Conservation (phyloP, 2,329 filamentous ascomycete genomes). For the Colletotrichum higginsianum region DNA sequence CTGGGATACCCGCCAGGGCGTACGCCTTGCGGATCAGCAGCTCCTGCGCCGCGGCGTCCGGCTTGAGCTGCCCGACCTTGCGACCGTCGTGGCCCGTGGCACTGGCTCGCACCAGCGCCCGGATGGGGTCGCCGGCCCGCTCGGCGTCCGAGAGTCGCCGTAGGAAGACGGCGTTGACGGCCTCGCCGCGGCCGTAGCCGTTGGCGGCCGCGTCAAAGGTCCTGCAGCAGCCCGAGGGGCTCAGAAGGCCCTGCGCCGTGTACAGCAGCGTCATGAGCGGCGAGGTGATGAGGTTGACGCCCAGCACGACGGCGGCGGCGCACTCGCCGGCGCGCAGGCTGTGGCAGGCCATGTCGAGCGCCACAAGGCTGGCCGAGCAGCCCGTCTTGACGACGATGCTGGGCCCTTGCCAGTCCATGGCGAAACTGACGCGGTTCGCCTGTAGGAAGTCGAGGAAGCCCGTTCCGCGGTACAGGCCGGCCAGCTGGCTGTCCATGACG, state of each 20-base stretch:
- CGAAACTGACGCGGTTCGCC: background rate
- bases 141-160: slow-evolving; percentile 58
- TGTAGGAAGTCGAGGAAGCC: background rate
- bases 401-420: slow-evolving; percentile 48
- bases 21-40: slow-evolving; percentile 40
- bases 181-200: slow-evolving; percentile 62
- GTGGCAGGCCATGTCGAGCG: slow-evolving; percentile 45
- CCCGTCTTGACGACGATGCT: slow-evolving; percentile 49
- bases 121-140: slow-evolving; percentile 46
- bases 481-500: slow-evolving; percentile 31
- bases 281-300: slow-evolving; percentile 47
- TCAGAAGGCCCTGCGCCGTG: slow-evolving; percentile 36
- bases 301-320: slow-evolving; percentile 45
- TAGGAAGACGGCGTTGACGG: slow-evolving; percentile 55
- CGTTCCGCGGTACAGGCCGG: slow-evolving; percentile 1
- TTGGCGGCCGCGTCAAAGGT: slow-evolving; percentile 54
- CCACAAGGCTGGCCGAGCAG: slow-evolving; percentile 46
- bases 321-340: slow-evolving; percentile 42
- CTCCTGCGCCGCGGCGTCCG: slow-evolving; percentile 54
- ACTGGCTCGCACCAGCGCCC: slow-evolving; percentile 26
- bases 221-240: slow-evolving; percentile 39
- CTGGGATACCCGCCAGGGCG: slow-evolving; percentile 14
- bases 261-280: slow-evolving; percentile 44
- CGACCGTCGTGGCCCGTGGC: slow-evolving; percentile 53
- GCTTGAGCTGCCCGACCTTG: slow-evolving; percentile 56